Base-by-base conservation (phyloP, 2,329 filamentous ascomycete species). In the Dendrostoma leiphaemia region DNA sequence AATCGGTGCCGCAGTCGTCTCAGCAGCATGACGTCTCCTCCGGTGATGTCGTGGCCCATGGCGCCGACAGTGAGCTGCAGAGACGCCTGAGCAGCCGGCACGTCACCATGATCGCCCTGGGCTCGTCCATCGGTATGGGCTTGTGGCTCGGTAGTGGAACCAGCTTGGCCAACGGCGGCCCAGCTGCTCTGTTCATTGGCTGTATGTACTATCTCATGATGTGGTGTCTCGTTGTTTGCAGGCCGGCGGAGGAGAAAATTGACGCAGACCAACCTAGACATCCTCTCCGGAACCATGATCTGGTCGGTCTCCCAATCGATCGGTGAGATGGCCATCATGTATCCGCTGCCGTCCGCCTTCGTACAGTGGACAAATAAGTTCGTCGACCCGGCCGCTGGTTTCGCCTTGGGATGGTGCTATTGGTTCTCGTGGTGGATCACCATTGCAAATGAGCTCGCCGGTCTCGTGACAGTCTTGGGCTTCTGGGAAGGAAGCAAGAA, bases 81-180 rank as follows among this genome's bases (percentile, higher is more conserved):
- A 68, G 73, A 17, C 62, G 65, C 5, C 66, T 76, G 31, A 67
- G 69, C 56, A 74, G 72, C 10, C 71, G 77, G 15, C 78, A 80
- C 60, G 71, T 81, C 46, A 77, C 80, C 60, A 81, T 81, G 77
- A 79, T 81, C 53, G 78, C 77, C 17, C 68, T 74, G 31, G 70
- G 70, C 40, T 70, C 69, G 19, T 74, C 68, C 23, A 78, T 78
- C 63, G 74, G 75, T 5, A 74, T 74, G 67, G 75, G 75, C 19
- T 59, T 77, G 10, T 77, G 74, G 72, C 67, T 77, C n/a, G 75
- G 74, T 13, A 70, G 68, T 40, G 74, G 75, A 15, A 67, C 65
- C 15, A 74, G 72, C 1, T 65, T 77, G 2, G 63, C 61, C 9
- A 64, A 63, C 26, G 74, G 73, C 40, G 74, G 75, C 17, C 75